These are phyloP conservation scores for Bruguiera hainesii DNA, from an alignment of 441 rosid genomes.

Conservation along the genomic window DNA sequence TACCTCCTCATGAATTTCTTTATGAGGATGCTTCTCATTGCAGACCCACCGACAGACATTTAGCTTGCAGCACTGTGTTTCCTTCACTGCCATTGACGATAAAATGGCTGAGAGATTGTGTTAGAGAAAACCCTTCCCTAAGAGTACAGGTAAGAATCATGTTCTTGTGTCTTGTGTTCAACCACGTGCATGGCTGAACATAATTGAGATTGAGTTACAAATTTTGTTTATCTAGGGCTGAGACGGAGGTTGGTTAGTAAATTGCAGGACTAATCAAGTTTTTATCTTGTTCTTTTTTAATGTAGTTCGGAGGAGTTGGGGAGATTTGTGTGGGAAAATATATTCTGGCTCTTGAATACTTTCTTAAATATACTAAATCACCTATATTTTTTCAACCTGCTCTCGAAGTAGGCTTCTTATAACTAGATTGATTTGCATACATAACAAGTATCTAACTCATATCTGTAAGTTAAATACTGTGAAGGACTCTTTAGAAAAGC, in stretches of 20 bases:
- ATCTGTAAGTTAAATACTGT: too few species aligned
- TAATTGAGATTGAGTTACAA: background rate
- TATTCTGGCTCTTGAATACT: background rate
- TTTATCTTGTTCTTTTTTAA: background rate
- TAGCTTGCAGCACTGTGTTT: constrained; percentile 54
- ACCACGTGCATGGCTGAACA: background rate
- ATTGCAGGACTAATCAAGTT: constrained; percentile 2
- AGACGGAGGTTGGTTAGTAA: background rate
- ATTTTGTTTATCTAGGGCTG: background rate
- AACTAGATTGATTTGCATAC: background rate
- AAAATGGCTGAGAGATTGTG: constrained; percentile 79
- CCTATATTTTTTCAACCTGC: background rate
- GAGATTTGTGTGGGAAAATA: background rate
- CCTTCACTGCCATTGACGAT: constrained; percentile 78
- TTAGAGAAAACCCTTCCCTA: constrained; percentile 59
- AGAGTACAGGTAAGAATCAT: constrained; percentile 50
- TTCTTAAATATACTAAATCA: background rate
- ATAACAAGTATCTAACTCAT: too few species aligned
- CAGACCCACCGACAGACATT: constrained; percentile 28
- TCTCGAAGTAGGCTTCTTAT: background rate
- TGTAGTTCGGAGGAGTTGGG: background rate
- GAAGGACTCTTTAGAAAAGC: too few species aligned
- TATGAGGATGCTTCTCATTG: constrained; percentile 45
- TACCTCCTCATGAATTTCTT: constrained; percentile 53
- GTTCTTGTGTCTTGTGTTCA: background rate